Percentiles rank a stretch among this genome's conserved stretches.
Evolutionary conservation across 495 filamentous ascomycete genomes (phyloP).

Genomic region (Halenospora varia): DNA sequence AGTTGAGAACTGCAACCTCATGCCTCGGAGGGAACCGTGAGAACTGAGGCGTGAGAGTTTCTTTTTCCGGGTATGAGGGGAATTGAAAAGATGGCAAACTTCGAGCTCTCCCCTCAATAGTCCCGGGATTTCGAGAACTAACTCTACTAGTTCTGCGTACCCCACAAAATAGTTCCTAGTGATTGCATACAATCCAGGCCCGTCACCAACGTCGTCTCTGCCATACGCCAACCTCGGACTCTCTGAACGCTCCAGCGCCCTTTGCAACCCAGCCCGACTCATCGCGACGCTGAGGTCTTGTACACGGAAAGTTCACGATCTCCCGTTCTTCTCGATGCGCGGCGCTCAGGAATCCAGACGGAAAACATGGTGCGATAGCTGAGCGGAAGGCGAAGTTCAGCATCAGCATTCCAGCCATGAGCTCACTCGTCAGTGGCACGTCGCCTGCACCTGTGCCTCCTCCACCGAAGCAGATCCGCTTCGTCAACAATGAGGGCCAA

Average conservation of each 20-base stretch:
- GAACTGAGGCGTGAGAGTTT: background rate
- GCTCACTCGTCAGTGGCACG: conserved; percentile 9
- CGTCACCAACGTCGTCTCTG: background rate
- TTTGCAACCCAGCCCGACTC: background rate
- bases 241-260: background rate
- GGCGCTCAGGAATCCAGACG: background rate
- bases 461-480: conserved; percentile 60
- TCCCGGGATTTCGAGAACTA: too few relatives aligned
- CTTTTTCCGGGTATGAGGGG: too few relatives aligned
- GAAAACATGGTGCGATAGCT: background rate
- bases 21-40: background rate
- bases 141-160: too few relatives aligned
- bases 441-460: conserved; percentile 29
- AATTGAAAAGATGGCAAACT: too few relatives aligned
- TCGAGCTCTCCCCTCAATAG: too few relatives aligned
- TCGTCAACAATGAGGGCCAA: conserved; percentile 77
- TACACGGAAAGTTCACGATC: background rate
- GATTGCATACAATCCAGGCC: too few relatives aligned
- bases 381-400: background rate
- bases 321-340: background rate
- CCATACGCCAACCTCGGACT: background rate
- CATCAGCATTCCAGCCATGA: background rate
- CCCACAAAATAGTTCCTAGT: too few relatives aligned
- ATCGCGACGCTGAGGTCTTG: background rate
- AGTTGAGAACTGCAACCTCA: background rate